Evolutionary conservation across 306 rosid genomes (phyloP).

Genomic region (Lathyrus oleraceus): DNA sequence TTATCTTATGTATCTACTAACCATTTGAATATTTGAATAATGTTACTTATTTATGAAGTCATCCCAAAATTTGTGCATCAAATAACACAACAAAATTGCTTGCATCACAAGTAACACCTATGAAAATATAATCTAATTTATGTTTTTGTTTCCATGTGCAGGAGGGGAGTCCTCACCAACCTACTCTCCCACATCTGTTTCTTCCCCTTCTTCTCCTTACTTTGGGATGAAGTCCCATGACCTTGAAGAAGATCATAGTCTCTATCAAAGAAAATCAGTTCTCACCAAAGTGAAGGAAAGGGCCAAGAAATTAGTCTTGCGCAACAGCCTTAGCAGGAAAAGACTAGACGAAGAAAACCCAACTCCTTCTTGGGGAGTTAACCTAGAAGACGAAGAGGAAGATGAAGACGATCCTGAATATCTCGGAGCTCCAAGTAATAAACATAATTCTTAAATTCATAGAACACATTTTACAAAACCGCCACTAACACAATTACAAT

Average conservation of each 20-base stretch:
- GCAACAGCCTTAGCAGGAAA: slow-evolving; percentile 68
- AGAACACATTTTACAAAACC: not conserved
- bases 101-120: not conserved
- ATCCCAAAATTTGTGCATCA: not conserved
- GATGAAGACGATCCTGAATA: slow-evolving; percentile 64
- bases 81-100: not conserved
- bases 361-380: slow-evolving; percentile 64
- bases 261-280: slow-evolving; percentile 78
- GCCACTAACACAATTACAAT: not conserved
- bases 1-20: not conserved
- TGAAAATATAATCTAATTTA: not conserved
- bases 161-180: slow-evolving; percentile 54
- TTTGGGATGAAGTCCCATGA: slow-evolving; percentile 43
- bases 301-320: slow-evolving; percentile 56
- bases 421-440: slow-evolving; percentile 92
- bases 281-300: slow-evolving; percentile 79
- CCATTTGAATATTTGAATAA: not conserved
- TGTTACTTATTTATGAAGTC: not conserved
- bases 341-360: slow-evolving; percentile 49
- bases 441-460: not conserved
- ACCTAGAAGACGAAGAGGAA: slow-evolving; percentile 45
- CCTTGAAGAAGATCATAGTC: slow-evolving; percentile 56
- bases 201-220: slow-evolving; percentile 43
- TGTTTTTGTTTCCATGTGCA: slow-evolving; percentile 18
- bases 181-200: slow-evolving; percentile 26